phyloP scores from a whole-genome alignment of 305 asterid species.

The Fraxinus latifolia region DNA sequence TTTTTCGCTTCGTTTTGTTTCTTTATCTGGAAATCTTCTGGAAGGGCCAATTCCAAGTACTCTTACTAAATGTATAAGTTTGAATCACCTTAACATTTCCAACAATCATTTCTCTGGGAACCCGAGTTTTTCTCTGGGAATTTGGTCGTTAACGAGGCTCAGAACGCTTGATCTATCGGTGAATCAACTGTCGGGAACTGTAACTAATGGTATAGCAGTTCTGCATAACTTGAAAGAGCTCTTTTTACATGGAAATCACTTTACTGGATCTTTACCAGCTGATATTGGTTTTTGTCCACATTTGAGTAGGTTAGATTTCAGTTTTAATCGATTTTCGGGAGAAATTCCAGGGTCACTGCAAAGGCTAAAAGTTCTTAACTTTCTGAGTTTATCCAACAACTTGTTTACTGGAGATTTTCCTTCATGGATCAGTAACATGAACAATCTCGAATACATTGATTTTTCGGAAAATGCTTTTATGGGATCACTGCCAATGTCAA shows the following conservation, averaged over 20 bases:
- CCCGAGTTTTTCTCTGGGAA: conserved; percentile 42
- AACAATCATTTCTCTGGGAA: conserved; percentile 61
- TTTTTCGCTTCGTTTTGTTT: conserved; percentile 52
- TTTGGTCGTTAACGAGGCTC: conserved; percentile 58
- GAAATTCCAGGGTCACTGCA: conserved; percentile 53
- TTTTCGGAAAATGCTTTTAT: conserved; percentile 53
- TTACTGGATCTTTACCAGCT: conserved; percentile 58
- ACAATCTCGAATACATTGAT: conserved; percentile 49
- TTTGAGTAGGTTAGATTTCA: conserved; percentile 46
- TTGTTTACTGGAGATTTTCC: conserved; percentile 67
- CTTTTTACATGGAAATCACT: conserved; percentile 45
- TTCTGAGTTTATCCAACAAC: conserved; percentile 48
- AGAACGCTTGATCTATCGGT: conserved; percentile 70
- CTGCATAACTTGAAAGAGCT: conserved; percentile 70
- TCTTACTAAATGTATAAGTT: conserved; percentile 38
- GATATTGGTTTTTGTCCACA: conserved; percentile 82
- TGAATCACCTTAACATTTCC: conserved; percentile 71
- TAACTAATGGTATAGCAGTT: conserved; percentile 50
- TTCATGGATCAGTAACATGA: conserved; percentile 52
- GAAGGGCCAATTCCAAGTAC: conserved; percentile 59
- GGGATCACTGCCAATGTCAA: conserved; percentile 56
- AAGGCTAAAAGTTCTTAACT: conserved; percentile 35
- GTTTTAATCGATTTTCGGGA: conserved; percentile 53
- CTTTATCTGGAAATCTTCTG: conserved; percentile 50
- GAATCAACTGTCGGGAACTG: conserved; percentile 52